Percentiles rank a stretch among this genome's conserved stretches.
These are phyloP conservation scores for Vararia minispora DNA, from an alignment of 768 basidiomycete genomes.

Conservation along the genomic window DNA sequence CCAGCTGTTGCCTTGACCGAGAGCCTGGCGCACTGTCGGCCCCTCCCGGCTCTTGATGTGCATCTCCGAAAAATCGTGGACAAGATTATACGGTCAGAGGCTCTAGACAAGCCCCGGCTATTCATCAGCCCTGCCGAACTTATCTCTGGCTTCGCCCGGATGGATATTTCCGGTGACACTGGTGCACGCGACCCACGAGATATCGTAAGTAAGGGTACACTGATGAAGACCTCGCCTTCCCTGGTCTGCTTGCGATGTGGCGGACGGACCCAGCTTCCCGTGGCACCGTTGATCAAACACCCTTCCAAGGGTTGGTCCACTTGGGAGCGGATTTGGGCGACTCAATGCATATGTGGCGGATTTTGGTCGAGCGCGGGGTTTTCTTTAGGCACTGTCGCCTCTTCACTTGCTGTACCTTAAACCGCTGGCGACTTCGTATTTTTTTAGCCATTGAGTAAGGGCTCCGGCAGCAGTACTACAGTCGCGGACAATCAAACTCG, in stretches of 20 bases:
- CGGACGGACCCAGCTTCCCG: conserved; percentile 37
- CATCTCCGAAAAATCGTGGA: conserved; percentile 32
- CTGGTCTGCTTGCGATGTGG: conserved; percentile 55
- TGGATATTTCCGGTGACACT: conserved; percentile 26
- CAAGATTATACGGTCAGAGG: conserved; percentile 33
- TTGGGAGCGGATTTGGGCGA: conserved; percentile 55
- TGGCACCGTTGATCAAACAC: conserved; percentile 17
- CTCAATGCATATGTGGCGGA: conserved; percentile 64
- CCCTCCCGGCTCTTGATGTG: conserved; percentile 33
- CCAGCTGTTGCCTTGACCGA: conserved; percentile 39
- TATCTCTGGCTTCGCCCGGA: conserved; percentile 44
- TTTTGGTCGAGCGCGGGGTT: no score
- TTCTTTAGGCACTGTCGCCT: no score
- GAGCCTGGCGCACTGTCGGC: conserved; percentile 51
- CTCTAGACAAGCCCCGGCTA: conserved; percentile 54
- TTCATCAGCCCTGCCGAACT: conserved; percentile 67
- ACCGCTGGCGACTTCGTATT: no score
- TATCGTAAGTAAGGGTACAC: conserved; percentile 49
- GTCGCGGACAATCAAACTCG: no score
- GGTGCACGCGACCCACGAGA: conserved; percentile 35
- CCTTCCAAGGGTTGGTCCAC: conserved; percentile 38
- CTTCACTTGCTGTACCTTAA: no score
- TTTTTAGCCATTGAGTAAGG: no score
- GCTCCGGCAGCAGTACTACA: no score
- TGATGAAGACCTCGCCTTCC: conserved; percentile 28